Base-by-base conservation (phyloP, 73 alveolate genomes). In the Stentor coeruleus region DNA sequence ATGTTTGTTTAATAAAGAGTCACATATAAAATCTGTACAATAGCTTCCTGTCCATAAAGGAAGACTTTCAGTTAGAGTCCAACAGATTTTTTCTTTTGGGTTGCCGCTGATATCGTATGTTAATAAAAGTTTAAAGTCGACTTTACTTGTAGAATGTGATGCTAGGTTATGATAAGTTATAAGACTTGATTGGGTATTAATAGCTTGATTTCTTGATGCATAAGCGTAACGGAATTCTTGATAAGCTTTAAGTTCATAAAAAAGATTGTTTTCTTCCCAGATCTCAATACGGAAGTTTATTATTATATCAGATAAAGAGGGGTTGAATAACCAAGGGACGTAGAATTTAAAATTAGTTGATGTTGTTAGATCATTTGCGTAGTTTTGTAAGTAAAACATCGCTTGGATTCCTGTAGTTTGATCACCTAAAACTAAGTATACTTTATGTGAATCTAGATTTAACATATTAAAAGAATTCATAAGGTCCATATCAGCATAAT, bases 291-390 rank as follows among this genome's bases (percentile, higher is more conserved):
- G 11, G 11, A 66, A 66, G n/a, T 2, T 37, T 15, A 66, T 20
- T 33, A 66, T 26, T 26, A 2, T 33, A 31, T 66, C 79, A 20
- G 20, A 15, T 20, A 26, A 28, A 20, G 79, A 1, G 11, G 79
- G 79, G 37, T 66, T 66, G 36, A 26, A 20, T 33, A 66, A 2
- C 79, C 79, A 66, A 20, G 79, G 79, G 41, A 66, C 2, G 37
- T 66, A 66, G 33, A 66, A 66, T 20, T 49, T 49, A 2, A 15
- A 66, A 20, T 20, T 20, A 20, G 79, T 1, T 37, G 49, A 14
- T 26, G 79, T 33, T 28, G 79, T 20, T 66, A 66, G 2, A 1
- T 20, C 1, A 66, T 20, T 20, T 20, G 79, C 33, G 2, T 66
- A 66, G 79, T 66, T 66, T 11, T 33, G n/a, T 1, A 66, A 28